Percentiles rank a stretch among this genome's conserved stretches.
phyloP scores from a whole-genome alignment of 2,329 filamentous ascomycete genomes.

The Colletotrichum shisoi region DNA sequence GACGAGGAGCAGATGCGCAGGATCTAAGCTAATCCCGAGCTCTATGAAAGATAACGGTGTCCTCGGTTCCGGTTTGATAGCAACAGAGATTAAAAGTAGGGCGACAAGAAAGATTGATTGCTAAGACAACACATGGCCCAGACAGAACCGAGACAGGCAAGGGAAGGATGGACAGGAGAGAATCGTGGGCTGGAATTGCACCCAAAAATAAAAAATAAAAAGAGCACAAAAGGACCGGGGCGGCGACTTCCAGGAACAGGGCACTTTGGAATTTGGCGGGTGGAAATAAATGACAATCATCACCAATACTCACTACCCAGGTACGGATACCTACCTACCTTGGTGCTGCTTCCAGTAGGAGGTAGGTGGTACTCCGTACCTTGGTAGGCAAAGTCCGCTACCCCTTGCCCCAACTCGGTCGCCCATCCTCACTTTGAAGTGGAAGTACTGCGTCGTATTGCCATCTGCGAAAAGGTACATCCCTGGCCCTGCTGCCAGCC shows the following conservation, averaged over 20 bases:
- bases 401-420: background rate
- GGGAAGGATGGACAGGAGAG: conserved; percentile 5
- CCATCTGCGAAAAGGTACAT: background rate
- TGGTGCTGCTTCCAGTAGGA: too few species aligned
- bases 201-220: background rate
- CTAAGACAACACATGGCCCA: conserved; percentile 29
- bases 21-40: background rate
- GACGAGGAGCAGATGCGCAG: background rate
- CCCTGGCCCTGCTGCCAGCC: background rate
- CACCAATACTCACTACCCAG: background rate
- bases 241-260: conserved; percentile 38
- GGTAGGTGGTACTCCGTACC: too few species aligned
- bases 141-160: conserved; percentile 1
- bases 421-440: background rate
- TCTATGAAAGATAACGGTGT: conserved; percentile 16
- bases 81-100: conserved; percentile 9
- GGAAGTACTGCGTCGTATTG: background rate
- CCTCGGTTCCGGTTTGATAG: conserved; percentile 8
- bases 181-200: background rate
- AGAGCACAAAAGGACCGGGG: conserved; percentile 10
- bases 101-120: conserved; percentile 16
- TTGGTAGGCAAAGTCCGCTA: background rate
- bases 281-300: conserved; percentile 39
- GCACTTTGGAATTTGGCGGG: conserved; percentile 26
- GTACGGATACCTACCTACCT: too few species aligned